Evolutionary conservation across 495 filamentous ascomycete species (phyloP), one percentile per base, ranked within the genome.

Genomic region (Penicillium coprophilum): DNA sequence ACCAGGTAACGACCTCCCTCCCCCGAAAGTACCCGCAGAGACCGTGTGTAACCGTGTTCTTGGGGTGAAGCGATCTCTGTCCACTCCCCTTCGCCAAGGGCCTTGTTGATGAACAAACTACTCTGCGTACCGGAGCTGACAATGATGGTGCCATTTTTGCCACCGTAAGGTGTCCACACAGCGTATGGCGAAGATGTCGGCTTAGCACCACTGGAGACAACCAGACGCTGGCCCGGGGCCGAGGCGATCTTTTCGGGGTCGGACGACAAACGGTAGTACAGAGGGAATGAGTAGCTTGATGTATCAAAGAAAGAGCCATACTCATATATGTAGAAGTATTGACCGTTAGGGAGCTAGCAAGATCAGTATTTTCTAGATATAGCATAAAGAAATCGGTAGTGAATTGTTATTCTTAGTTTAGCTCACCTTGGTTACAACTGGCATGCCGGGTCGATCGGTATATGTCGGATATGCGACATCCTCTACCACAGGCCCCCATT

Each of bases 401-500:
- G 31, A 13, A 34, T 15, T 4, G 31, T 1, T 11, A 10, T 23
- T 2, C 11, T 17, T 13, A 17, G 8, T 24, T 21, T 34, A 17
- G 43, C 46, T 27, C 55, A 72, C 71, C 61, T 72, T 65, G 30
- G 81, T 71, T 5, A 87, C 76, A 9, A 78, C 77, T 9, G 86
- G 78, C 87, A 90, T 90, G 41, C 86, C 87, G 0, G 87, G 87
- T 7, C 86, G 79, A 46, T 78, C 79, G n/a, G 76, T 78, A 62
- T 89, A 87, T 10, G 68, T 76, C 12, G 76, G 34, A n/a, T 51
- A 40, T 11, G 36, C 17, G 21, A 87, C 83, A 65, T 89, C 87
- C 49, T 87, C 74, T 21, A 87, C 79, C 8, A 77, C 68, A 9
- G 77, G 59, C 9, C 75, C 78, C 87, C 87, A 90, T 4, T 57